Evolutionary conservation across 1,284 basidiomycete genomes (phyloP).

Genomic region (Vanrija pseudolonga): DNA sequence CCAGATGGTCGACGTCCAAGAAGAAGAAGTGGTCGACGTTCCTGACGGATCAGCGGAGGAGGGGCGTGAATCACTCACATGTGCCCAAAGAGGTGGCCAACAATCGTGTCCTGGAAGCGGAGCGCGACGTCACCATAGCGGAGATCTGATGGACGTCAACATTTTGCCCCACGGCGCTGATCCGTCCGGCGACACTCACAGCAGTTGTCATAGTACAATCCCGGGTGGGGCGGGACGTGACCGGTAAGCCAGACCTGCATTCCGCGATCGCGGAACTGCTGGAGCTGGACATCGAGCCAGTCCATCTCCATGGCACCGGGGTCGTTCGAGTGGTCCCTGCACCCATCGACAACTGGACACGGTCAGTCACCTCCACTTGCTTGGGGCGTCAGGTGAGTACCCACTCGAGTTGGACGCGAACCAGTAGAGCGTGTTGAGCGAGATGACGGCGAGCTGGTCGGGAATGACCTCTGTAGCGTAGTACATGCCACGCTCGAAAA

Average conservation of each 20-base stretch:
- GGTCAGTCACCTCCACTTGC: slow-evolving; percentile 4
- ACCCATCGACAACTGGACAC: slow-evolving; percentile 56
- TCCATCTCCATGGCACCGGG: slow-evolving; percentile 81
- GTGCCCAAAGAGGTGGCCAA: slow-evolving; percentile 81
- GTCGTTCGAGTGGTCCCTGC: slow-evolving; percentile 59
- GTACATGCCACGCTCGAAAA: slow-evolving; percentile 80
- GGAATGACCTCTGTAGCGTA: slow-evolving; percentile 78
- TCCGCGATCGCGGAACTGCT: slow-evolving; percentile 63
- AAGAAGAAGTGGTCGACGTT: slow-evolving; percentile 53
- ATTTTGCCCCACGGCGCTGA: background rate
- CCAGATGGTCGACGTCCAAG: slow-evolving; percentile 46
- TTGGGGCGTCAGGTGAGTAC: slow-evolving; percentile 7
- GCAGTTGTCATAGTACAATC: slow-evolving; percentile 81
- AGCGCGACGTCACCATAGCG: slow-evolving; percentile 78
- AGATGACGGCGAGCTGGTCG: slow-evolving; percentile 70
- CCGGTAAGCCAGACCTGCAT: slow-evolving; percentile 67
- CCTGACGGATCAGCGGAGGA: slow-evolving; percentile 24
- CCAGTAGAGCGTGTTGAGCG: slow-evolving; percentile 88
- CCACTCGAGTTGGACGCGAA: slow-evolving; percentile 84
- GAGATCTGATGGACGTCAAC: slow-evolving; percentile 55
- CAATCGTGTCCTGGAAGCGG: slow-evolving; percentile 82
- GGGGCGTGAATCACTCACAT: slow-evolving; percentile 47
- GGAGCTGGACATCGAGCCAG: slow-evolving; percentile 85
- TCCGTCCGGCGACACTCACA: slow-evolving; percentile 22
- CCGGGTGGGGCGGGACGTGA: slow-evolving; percentile 63